Conservation (phyloP, 177 flowering plant genomes). For the Tripterygium wilfordii region DNA sequence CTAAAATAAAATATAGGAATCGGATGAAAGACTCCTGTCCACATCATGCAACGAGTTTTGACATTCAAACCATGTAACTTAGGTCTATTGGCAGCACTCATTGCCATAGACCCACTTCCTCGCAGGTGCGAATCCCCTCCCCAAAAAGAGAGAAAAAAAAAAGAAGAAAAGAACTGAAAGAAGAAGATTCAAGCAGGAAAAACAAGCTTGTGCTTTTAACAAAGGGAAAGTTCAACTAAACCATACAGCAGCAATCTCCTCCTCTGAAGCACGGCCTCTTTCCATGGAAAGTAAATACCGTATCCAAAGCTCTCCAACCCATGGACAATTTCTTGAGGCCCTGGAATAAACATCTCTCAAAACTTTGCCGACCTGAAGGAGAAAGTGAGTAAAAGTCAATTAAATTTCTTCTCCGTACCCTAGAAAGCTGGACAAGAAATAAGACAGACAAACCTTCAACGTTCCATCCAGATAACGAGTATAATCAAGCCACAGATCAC, state of each 20-base stretch:
- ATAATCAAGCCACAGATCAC: conserved; percentile 88
- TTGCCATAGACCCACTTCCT: too few relatives aligned
- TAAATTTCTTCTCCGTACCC: background rate
- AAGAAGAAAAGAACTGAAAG: background rate
- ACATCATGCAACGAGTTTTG: too few relatives aligned
- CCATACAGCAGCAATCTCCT: conserved; percentile 70
- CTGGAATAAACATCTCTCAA: conserved; percentile 53
- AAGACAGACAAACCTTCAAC: conserved; percentile 54
- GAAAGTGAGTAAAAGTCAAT: background rate
- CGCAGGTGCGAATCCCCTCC: too few relatives aligned
- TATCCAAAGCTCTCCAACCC: conserved; percentile 90
- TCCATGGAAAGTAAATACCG: conserved; percentile 75
- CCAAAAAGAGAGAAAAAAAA: too few relatives aligned
- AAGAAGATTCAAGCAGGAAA: too few relatives aligned
- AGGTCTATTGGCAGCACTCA: too few relatives aligned
- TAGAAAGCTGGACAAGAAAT: background rate
- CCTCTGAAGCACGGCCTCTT: conserved; percentile 56
- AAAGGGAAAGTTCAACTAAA: conserved; percentile 5
- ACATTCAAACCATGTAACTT: too few relatives aligned
- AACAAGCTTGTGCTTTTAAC: background rate
- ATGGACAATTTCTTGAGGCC: conserved; percentile 82
- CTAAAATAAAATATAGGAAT: too few relatives aligned
- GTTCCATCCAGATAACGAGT: conserved; percentile 72
- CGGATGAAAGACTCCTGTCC: too few relatives aligned
- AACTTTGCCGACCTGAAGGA: conserved; percentile 53